Evolutionary conservation across 2,329 filamentous ascomycete genomes (phyloP), one percentile per base, ranked within the genome.

Genomic region (Paramyrothecium sp.): DNA sequence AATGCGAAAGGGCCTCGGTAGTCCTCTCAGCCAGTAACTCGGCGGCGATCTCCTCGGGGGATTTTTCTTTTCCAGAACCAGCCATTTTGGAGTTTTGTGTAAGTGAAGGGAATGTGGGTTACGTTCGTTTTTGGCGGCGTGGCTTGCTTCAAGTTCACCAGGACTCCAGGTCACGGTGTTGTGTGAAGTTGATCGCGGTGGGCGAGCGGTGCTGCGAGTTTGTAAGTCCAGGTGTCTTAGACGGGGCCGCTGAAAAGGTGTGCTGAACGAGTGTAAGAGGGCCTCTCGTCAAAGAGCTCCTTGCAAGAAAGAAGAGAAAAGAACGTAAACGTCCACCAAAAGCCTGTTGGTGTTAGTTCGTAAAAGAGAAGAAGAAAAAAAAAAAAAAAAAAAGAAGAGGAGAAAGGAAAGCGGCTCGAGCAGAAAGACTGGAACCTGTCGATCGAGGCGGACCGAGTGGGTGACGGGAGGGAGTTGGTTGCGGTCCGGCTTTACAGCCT

Each of bases 1-100:
- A 88, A 56, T 83, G 76, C 41, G 82, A 80, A 46, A 90, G 78
- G 48, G 81, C 75, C 62, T 82, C 74, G 64, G 89, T 68, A 20
- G 11, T n/a, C 13, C 16, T 53, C 19, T 57, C 53, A 38, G 59
- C 59, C 34, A 60, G 58, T 23, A 51, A 46, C 30, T 62, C 59
- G 23, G 60, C 48, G 41, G 60, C 52, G 56, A 56, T 33, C 51
- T 57, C n/a, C 33, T 34, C 33, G 50, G 58, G 26, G 51, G 63
- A 62, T 58, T 17, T n/a, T 13, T 17, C 48, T 22, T 64, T 63
- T 53, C 64, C 65, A 60, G 63, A 59, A 17, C 38, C 38, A 65
- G 60, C 63, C 65, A 67, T 67, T 30, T 54, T 57, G 58, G 51
- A 17, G 19, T 56, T 50, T 50, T 51, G n/a, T 44, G 21, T 53